Evolutionary conservation across 2,329 filamentous ascomycete genomes (phyloP), one percentile per base, ranked within the genome.

Genomic region (Monosporascus sp.): DNA sequence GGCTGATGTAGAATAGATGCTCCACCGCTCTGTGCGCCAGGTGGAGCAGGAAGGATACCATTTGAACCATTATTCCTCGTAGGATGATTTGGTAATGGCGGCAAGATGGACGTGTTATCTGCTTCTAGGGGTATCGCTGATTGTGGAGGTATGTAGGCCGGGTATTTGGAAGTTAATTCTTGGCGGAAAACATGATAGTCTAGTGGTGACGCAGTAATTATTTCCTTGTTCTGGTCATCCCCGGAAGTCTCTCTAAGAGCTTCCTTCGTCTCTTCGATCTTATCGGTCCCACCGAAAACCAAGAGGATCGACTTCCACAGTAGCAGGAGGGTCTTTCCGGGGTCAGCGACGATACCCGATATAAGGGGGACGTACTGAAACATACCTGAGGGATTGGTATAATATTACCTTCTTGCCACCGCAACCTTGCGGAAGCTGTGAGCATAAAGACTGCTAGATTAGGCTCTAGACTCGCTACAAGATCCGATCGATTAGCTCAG

Each of bases 121-220:
- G 89, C 82, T 67, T 97, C 93, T 15, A 97, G 78, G 1, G 91
- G 90, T 55, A 97, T 85, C 6, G 89, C 72, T 2, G 90, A 87
- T 50, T 85, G 86, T 2, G 94, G 94, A 2, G 94, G 92, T 54
- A 96, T 88, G 69, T 99, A 99, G 3, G 94, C 89, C 11, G 94
- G 94, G 68, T 99, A 99, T 72, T 99, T 99, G 2, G 93, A 97
- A 17, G 88, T 95, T 54, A 99, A 93, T 69, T 99, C 94, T 69
- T 97, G 93, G 37, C 94, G 87, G 67, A 99, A 99, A 22, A 92
- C 81, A 67, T 99, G 93, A 66, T 99, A 99, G 65, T 99, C 94
- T 11, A 99, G 75, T 5, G 94, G 94, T 1, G 93, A 97, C 5
- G 94, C 93, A 1, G 89, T 96, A 56, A 99, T 93, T 45, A 89